phyloP scores from a whole-genome alignment of 225 moss, liverwort and hornwort genomes.

The Physcomitrellopsis africana region DNA sequence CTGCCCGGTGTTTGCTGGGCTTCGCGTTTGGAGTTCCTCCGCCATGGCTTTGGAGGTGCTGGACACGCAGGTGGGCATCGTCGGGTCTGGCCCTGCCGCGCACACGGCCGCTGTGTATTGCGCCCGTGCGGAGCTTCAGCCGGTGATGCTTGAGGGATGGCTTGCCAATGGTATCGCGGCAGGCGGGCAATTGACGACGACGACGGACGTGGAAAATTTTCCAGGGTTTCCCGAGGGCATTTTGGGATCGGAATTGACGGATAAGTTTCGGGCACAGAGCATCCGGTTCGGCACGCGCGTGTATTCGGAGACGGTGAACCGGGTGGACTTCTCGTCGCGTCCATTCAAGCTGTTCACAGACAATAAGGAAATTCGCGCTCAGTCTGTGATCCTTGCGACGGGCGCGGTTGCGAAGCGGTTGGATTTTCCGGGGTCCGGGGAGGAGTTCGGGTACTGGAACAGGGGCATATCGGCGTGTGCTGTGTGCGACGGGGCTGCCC shows the following conservation, averaged over 20 bases:
- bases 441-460: constrained; percentile 86
- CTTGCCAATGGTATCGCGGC: constrained; percentile 91
- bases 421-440: constrained; percentile 76
- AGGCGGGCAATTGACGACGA: constrained; percentile 94
- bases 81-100: constrained; percentile 94
- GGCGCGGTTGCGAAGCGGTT: constrained; percentile 93
- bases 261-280: constrained; percentile 81
- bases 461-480: constrained; percentile 93
- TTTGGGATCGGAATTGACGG: constrained; percentile 69
- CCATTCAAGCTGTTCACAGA: constrained; percentile 80
- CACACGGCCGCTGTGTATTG: constrained; percentile 97
- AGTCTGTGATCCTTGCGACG: constrained; percentile 85
- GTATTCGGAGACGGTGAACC: constrained; percentile 80
- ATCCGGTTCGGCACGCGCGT: constrained; percentile 78
- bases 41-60: constrained; percentile 60
- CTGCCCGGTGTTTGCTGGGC: not conserved
- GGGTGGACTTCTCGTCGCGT: constrained; percentile 68
- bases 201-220: constrained; percentile 97
- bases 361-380: constrained; percentile 69
- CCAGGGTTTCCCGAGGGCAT: constrained; percentile 95
- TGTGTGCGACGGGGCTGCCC: constrained; percentile 95
- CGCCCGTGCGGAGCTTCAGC: constrained; percentile 81
- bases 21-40: constrained; percentile 35
- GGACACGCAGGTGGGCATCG: constrained; percentile 75
- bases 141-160: constrained; percentile 89